Conservation (phyloP, 2,329 filamentous ascomycete genomes). For the Neonectria neomacrospora region DNA sequence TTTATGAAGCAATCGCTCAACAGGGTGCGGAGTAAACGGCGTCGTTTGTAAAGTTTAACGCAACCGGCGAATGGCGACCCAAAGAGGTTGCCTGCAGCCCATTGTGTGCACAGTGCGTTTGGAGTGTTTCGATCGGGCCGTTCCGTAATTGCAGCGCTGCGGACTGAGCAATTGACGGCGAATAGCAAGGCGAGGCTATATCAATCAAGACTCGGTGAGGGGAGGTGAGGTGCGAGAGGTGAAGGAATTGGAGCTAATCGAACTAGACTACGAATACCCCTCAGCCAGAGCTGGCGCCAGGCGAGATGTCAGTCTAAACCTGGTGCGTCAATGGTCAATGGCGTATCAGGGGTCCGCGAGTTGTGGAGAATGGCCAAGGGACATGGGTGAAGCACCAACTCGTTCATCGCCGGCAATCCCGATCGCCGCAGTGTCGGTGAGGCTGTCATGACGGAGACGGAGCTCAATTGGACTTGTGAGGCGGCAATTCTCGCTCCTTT, state of each 20-base stretch:
- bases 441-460: not conserved
- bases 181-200: not conserved
- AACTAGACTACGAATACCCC: constrained; percentile 1
- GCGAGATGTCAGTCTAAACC: constrained; percentile 8
- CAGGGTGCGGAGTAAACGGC: not conserved
- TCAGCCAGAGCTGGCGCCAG: constrained; percentile 1
- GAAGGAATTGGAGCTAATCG: constrained; percentile 1
- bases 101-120: not conserved
- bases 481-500: not conserved
- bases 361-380: constrained; percentile 19
- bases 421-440: not conserved
- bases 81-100: constrained; percentile 1
- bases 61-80: not conserved
- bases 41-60: constrained; percentile 16
- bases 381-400: constrained; percentile 7
- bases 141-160: not conserved
- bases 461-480: not conserved
- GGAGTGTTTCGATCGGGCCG: too few species aligned
- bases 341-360: constrained; percentile 15
- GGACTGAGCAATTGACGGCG: not conserved
- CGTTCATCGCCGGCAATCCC: not conserved
- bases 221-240: not conserved
- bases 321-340: constrained; percentile 8
- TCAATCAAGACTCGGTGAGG: not conserved
- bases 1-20: not conserved